A percentile compares a stretch with the other conserved stretches of the same genome.
phyloP scores from a whole-genome alignment of 1,139 yeast species.

The Blastobotrys proliferans region DNA sequence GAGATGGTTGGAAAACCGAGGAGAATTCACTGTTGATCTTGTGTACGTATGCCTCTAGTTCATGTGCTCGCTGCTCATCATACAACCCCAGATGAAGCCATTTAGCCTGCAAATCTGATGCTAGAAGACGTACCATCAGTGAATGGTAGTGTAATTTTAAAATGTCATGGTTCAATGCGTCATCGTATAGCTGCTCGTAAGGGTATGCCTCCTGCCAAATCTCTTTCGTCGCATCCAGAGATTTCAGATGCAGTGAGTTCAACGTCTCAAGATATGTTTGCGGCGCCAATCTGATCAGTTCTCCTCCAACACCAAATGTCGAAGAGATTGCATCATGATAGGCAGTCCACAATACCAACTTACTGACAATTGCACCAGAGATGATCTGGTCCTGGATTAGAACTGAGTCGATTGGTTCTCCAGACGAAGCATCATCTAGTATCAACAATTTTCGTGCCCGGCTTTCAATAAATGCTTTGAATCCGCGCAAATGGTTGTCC shows the following conservation, averaged over 20 bases:
- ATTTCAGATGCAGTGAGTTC: neutral
- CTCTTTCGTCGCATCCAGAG: neutral
- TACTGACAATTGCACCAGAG: neutral
- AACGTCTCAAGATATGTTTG: neutral
- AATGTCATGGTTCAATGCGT: neutral
- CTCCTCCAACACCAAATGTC: neutral
- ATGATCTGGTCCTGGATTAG: neutral
- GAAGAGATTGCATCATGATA: neutral
- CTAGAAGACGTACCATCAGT: neutral
- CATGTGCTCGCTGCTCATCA: neutral
- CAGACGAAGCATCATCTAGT: neutral
- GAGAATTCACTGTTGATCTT: neutral
- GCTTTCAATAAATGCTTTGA: neutral
- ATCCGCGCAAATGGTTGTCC: neutral
- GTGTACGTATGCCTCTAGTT: neutral
- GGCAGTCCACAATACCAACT: neutral
- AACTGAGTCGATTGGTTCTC: neutral
- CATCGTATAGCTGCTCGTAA: neutral
- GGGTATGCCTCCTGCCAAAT: neutral
- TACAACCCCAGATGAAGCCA: neutral
- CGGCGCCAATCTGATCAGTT: neutral
- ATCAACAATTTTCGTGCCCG: neutral
- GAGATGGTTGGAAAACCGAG: neutral
- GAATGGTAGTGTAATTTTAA: neutral
- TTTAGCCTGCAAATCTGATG: neutral